Evolutionary conservation across 176 grass and related monocot species (phyloP).

Genomic region (Musa schizocarpa): DNA sequence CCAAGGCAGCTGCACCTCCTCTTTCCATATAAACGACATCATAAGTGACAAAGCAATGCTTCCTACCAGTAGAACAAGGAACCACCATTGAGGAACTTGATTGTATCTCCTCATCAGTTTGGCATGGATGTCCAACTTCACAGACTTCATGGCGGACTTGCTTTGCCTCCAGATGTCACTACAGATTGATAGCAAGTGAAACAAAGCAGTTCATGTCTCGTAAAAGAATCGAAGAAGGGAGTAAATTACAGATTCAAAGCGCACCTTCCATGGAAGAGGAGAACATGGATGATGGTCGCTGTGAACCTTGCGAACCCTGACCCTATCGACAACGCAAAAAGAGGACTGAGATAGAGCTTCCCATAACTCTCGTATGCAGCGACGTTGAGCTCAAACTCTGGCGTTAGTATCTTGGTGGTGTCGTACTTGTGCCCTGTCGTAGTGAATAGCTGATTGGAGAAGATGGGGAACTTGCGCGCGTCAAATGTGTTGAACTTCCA

Average conservation of each 20-base stretch:
- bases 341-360: slow-evolving; percentile 92
- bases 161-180: slow-evolving; percentile 93
- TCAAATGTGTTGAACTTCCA: slow-evolving; percentile 98
- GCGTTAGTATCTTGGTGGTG: slow-evolving; percentile 86
- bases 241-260: no score
- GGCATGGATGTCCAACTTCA: slow-evolving; percentile 66
- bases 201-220: neutral
- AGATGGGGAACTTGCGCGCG: slow-evolving; percentile 75
- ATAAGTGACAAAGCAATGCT: slow-evolving; percentile 72
- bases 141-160: slow-evolving; percentile 51
- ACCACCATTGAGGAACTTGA: slow-evolving; percentile 99
- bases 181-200: neutral
- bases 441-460: slow-evolving; percentile 97
- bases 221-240: no score
- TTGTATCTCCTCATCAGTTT: slow-evolving; percentile 90
- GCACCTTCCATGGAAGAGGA: slow-evolving; percentile 74
- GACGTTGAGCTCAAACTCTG: slow-evolving; percentile 70
- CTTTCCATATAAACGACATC: slow-evolving; percentile 82
- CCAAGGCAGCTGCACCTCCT: slow-evolving; percentile 91
- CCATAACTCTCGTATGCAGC: slow-evolving; percentile 80
- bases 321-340: slow-evolving; percentile 95
- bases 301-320: slow-evolving; percentile 90
- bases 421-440: slow-evolving; percentile 72
- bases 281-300: slow-evolving; percentile 77
- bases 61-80: slow-evolving; percentile 70